Evolutionary conservation across 805 yeast species (phyloP).

Genomic region (Sungouiozyma intestinalis): DNA sequence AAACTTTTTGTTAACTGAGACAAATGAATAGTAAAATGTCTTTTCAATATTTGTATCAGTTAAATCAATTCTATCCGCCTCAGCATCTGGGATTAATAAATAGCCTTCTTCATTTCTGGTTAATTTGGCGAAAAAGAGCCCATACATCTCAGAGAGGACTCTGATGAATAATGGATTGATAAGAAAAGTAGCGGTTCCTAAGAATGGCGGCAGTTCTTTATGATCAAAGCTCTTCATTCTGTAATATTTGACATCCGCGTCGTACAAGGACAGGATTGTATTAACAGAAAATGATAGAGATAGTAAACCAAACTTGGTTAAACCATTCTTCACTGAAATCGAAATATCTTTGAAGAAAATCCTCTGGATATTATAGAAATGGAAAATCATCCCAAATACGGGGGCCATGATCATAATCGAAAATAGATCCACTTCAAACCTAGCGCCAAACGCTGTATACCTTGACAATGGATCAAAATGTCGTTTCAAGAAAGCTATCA

Average conservation of each 20-base stretch:
- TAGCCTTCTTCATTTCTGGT: constrained; percentile 14
- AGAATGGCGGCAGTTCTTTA: constrained; percentile 2
- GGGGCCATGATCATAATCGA: constrained; percentile 17
- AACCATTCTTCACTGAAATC: constrained; percentile 9
- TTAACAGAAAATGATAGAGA: constrained; percentile 13
- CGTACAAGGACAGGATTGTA: constrained; percentile 8
- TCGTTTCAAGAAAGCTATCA: constrained; percentile 10
- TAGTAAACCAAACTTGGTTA: constrained; percentile 12
- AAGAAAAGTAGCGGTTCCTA: constrained; percentile 13
- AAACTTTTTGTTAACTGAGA: constrained; percentile 7
- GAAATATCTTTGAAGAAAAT: constrained; percentile 6
- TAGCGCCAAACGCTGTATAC: constrained; percentile 10
- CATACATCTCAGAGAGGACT: constrained; percentile 16
- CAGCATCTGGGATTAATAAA: constrained; percentile 5
- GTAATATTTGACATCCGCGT: constrained; percentile 5
- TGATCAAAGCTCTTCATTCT: background rate
- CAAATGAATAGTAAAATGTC: constrained; percentile 9
- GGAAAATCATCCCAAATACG: constrained; percentile 15
- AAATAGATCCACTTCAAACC: constrained; percentile 13
- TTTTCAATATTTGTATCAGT: constrained; percentile 7
- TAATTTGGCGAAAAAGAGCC: constrained; percentile 14
- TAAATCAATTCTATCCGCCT: constrained; percentile 4
- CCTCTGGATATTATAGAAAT: constrained; percentile 13
- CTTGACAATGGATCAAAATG: constrained; percentile 11
- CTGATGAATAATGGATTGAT: constrained; percentile 15